Base-by-base conservation (phyloP, 108 stramenopile species). In the Skeletonema tropicum region DNA sequence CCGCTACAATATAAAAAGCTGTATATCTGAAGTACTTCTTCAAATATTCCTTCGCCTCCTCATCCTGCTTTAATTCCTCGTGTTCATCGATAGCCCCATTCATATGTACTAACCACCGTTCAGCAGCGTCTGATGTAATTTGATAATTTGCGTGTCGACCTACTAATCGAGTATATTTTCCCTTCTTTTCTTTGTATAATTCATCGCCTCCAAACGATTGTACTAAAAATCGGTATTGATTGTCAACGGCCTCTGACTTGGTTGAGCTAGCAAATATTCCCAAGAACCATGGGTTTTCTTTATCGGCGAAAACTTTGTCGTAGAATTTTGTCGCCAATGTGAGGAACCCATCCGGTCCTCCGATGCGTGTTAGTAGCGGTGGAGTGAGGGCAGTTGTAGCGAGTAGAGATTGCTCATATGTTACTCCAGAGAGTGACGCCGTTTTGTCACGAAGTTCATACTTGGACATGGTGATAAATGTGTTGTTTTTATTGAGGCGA, bases 1-100 rank as follows among this genome's bases (percentile, higher is more conserved):
- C 85, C 12, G 80, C 91, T 7, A 94, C 93, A 68, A 94, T 92
- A 65, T 94, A 94, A 72, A 83, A 87, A 0, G 93, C 90, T 30
- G 83, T 89, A 55, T 76, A 92, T 35, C 66, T 55, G 75, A 89
- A 92, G 48, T 89, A 92, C 29, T 52, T 55, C 12, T 68, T 68
- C 45, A 85, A 39, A 19, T 63, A 65, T 5, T 31, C 52, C 41
- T 35, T 83, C 1, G 79, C 84, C 45, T 88, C 80, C 3, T 80
- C 74, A 35, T 67, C 32, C n/a, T 62, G 38, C 35, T 19, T 31
- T 38, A 94, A 46, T 2, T 55, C 57, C 0, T 73, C 57, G 72
- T 94, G 90, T 17, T 90, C 80, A 13, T 86, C 66, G 11, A 92
- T 82, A 6, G 93, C 89, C 9, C 45, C 57, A 33, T 82, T 65